Evolutionary conservation across 306 rosid genomes (phyloP).

Genomic region (Casuarina cunninghamiana): DNA sequence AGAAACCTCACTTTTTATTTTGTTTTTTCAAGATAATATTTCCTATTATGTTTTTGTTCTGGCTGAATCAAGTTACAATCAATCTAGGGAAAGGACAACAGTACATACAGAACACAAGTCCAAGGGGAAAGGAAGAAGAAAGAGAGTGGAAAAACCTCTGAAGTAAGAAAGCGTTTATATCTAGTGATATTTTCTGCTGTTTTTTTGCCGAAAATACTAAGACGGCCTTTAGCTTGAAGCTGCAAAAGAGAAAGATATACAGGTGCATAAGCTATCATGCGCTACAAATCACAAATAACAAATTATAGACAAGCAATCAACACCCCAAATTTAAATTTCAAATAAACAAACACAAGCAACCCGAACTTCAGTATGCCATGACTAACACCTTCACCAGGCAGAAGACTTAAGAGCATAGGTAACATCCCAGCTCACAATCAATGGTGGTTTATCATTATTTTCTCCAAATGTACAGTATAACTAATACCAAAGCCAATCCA

Average conservation of each 20-base stretch:
- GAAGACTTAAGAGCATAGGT: neutral
- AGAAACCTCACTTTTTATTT: conserved; percentile 6
- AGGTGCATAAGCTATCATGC: neutral
- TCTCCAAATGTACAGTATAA: neutral
- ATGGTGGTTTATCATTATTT: neutral
- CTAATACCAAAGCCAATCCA: neutral
- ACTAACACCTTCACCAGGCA: neutral
- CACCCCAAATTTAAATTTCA: neutral
- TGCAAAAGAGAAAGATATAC: conserved; percentile 33
- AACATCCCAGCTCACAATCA: neutral
- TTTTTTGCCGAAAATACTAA: conserved; percentile 36
- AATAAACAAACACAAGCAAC: neutral
- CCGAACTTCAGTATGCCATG: conserved; percentile 1
- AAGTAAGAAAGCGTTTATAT: conserved; percentile 51
- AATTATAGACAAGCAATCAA: neutral
- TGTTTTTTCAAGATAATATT: neutral
- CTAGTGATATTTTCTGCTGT: conserved; percentile 46
- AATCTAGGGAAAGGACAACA: neutral
- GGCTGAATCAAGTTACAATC: neutral
- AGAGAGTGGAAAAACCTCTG: conserved; percentile 48
- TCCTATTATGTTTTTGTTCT: neutral
- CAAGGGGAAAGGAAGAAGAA: neutral
- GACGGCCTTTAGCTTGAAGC: conserved; percentile 46
- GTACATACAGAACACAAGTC: neutral
- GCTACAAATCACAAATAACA: conserved; percentile 2